phyloP scores from a whole-genome alignment of 331 rosid genomes.

The Rosa hybrid region DNA sequence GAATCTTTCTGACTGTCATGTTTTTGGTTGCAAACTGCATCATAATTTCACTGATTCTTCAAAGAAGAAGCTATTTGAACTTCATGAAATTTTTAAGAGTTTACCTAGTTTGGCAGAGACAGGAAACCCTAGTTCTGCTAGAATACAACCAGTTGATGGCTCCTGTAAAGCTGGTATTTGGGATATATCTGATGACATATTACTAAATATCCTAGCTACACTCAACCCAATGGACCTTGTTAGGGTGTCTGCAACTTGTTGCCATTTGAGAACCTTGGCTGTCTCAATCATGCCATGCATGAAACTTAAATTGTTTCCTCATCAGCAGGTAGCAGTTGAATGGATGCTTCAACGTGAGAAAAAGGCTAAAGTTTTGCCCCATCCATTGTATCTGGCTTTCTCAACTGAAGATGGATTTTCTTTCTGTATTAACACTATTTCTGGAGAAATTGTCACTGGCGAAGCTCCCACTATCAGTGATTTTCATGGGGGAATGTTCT shows the following conservation, averaged over 20 bases:
- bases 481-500: slow-evolving; percentile 93
- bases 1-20: slow-evolving; percentile 87
- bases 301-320: slow-evolving; percentile 85
- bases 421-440: slow-evolving; percentile 63
- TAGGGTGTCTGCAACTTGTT: slow-evolving; percentile 77
- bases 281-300: slow-evolving; percentile 81
- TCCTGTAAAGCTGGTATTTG: slow-evolving; percentile 56
- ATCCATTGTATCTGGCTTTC: slow-evolving; percentile 68
- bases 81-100: slow-evolving; percentile 82
- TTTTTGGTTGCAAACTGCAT: slow-evolving; percentile 82
- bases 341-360: slow-evolving; percentile 98
- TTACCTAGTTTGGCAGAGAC: slow-evolving; percentile 60
- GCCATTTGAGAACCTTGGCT: slow-evolving; percentile 67
- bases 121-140: slow-evolving; percentile 34
- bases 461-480: slow-evolving; percentile 74
- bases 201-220: slow-evolving; percentile 54
- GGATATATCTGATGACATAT: slow-evolving; percentile 75
- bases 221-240: slow-evolving; percentile 67
- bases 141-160: slow-evolving; percentile 52
- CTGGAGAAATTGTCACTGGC: slow-evolving; percentile 79
- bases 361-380: slow-evolving; percentile 56
- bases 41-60: slow-evolving; percentile 42
- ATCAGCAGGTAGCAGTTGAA: slow-evolving; percentile 85
- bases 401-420: slow-evolving; percentile 75
- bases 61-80: slow-evolving; percentile 67